Evolutionary conservation across 176 grass and related monocot genomes (phyloP).

Genomic region (Eremochloa ophiuroides): DNA sequence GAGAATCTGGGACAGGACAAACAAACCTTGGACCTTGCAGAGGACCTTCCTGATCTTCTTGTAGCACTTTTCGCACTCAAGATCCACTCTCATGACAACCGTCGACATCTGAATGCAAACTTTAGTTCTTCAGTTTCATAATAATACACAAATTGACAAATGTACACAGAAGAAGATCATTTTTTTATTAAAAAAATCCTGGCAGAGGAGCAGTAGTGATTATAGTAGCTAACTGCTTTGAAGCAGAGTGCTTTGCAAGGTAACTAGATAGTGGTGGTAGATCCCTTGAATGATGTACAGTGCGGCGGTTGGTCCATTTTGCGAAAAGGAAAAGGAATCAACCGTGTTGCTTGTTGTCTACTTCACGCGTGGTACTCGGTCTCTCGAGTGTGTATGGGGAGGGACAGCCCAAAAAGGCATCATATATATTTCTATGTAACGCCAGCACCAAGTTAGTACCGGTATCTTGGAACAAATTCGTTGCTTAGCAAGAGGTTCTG

Average conservation of each 20-base stretch:
- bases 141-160: neutral
- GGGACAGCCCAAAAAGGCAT: neutral
- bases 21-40: slow-evolving; percentile 79
- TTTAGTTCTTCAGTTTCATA: neutral
- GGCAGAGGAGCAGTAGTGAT: neutral
- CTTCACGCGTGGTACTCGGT: slow-evolving; percentile 17
- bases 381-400: neutral
- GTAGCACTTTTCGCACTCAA: slow-evolving; percentile 64
- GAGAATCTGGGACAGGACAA: neutral
- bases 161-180: neutral
- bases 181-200: too few species aligned
- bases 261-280: neutral
- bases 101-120: slow-evolving; percentile 47
- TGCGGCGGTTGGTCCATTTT: slow-evolving; percentile 1
- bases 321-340: neutral
- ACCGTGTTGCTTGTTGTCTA: slow-evolving; percentile 35
- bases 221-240: neutral
- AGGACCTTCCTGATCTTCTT: slow-evolving; percentile 88
- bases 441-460: neutral
- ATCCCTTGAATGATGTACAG: neutral
- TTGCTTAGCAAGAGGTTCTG: neutral
- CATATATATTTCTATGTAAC: neutral
- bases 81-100: slow-evolving; percentile 60
- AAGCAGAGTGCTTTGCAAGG: neutral
- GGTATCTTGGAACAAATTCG: neutral